Base-by-base conservation (phyloP, 1,284 basidiomycete species). In the Thelephora terrestris region DNA sequence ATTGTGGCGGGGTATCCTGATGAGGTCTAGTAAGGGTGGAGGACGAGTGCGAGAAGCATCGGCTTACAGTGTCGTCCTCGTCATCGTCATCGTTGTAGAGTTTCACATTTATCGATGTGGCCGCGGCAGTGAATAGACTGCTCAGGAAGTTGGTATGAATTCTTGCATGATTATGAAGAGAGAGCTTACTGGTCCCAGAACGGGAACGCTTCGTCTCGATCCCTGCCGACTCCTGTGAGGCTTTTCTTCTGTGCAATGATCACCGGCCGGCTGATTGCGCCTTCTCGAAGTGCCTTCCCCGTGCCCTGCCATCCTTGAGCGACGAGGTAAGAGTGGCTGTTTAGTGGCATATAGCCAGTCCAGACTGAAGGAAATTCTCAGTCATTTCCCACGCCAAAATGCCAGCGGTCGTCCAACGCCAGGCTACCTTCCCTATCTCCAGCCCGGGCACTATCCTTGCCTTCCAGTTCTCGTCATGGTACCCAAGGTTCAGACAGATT, bases 101-200 rank as follows among this genome's bases (percentile, higher is more conserved):
- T 57, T 81, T 83, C 27, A 90, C 72, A 50, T 82, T 78, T 50
- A 91, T 90, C 38, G 82, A 78, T 52, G 82, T 84, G 0, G 86
- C 81, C 12, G 86, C 87, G 4, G 81, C 79, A 14, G 79, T 70
- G 61, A 88, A 93, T 45, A 92, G 68, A 61, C 89, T 92, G 47
- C 17, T n/a, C 7, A 50, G 21, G 14, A 35, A 20, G 40, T n/a
- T 47, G 43, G 23, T 43, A 37, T 10, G 39, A 25, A 4, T 36
- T 44, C 37, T 25, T 25, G 39, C 36, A 49, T 43, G 37, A 34
- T 25, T 40, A 20, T 48, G 43, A 35, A 48, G 18, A 40, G 48
- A 24, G 39, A 44, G 76, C 85, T 64, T 58, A 93, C 91, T 93
- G 89, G 64, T 96, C 91, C 91, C 91, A 96, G 76, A 95, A 96